A percentile compares a stretch with the other conserved stretches of the same genome.
Conservation (phyloP, 306 rosid genomes). For the Pachyrhizus erosus region DNA sequence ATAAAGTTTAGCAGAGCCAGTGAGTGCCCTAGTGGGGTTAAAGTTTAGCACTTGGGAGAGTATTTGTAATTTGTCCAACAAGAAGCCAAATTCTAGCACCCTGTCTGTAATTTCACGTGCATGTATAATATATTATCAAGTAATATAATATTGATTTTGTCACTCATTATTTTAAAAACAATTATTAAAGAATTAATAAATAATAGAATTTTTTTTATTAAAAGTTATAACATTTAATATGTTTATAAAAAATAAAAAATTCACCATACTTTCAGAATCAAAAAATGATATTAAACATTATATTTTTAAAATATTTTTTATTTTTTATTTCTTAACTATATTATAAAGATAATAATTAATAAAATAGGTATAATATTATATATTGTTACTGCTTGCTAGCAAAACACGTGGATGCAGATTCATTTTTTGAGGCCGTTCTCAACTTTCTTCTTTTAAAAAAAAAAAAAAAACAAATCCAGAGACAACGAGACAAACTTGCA, state of each 20-base stretch:
- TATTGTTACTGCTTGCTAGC: neutral
- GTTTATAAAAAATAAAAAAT: no score
- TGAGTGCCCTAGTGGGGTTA: no score
- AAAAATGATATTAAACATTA: neutral
- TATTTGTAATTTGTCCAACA: neutral
- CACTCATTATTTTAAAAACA: no score
- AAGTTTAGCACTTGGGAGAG: slow-evolving; percentile 5
- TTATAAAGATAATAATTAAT: neutral
- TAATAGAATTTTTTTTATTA: no score
- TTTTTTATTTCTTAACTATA: neutral
- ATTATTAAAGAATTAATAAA: neutral
- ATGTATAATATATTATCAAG: neutral
- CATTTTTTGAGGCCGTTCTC: neutral
- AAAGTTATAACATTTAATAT: neutral
- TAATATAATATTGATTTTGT: no score
- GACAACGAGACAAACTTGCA: neutral
- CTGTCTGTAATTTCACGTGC: neutral
- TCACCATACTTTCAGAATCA: no score
- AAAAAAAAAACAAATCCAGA: no score
- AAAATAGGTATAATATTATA: neutral
- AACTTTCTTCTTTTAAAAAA: no score
- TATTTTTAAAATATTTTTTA: neutral
- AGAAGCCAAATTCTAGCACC: neutral
- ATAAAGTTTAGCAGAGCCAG: slow-evolving; percentile 4
- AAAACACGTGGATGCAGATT: neutral